Base-by-base conservation (phyloP, 306 rosid species). In the Crotalaria pallida region DNA sequence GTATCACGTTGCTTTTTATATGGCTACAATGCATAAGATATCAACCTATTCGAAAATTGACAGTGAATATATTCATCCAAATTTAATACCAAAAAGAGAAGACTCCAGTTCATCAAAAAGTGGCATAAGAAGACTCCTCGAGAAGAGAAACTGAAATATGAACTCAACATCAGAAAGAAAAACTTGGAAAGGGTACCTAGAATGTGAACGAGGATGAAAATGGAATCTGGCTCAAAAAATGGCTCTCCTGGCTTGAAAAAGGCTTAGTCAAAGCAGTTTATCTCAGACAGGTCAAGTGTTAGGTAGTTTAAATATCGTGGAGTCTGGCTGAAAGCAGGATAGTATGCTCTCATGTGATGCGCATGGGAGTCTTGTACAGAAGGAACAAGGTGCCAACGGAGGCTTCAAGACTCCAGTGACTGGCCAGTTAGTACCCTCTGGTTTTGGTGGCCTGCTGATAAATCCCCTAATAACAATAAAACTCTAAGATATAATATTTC, bases 21-120 rank as follows among this genome's bases (percentile, higher is more conserved):
- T 73, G 77, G 15, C 13, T 33, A 73, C 16, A 50, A 50, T 50
- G n/a, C 59, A 33, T 38, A 36, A 29, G 51, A 51, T 64, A 53
- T 65, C 48, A 38, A 55, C 47, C 12, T 13, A 49, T 61, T 62
- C 49, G 26, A 10, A 36, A 26, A n/a, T 50, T 22, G 38, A 11
- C 36, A 2, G 16, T 31, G 43, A 10, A 34, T 48, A 34, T 10
- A 57, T 57, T 44, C 71, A 26, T 51, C 17, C 33, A 60, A 49
- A 60, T 50, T 77, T 17, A 13, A n/a, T 40, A 53, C 13, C 8
- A 19, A 63, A 31, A 33, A 53, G 9, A 8, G 21, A 63, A 21
- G 45, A 45, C 24, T 43, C 40, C 45, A 3, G 11, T 49, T 61
- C 44, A 40, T 69, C 58, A 62, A 33, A 68, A 40, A 40, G n/a